Conservation (phyloP, 2,329 filamentous ascomycete genomes). For the Alternaria angustiovoidea region DNA sequence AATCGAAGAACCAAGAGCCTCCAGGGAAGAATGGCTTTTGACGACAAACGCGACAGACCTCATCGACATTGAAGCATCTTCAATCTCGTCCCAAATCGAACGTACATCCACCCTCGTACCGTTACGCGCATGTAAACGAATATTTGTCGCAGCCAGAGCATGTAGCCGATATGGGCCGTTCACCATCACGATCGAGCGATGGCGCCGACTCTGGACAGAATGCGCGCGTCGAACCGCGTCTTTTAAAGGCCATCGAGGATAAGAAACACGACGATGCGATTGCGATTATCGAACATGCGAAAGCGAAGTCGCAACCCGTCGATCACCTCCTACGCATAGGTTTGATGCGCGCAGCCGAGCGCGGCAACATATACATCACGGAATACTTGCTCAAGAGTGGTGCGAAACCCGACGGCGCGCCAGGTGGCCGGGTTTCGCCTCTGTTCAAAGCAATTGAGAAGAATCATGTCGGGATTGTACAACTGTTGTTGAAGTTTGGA, state of each 20-base stretch:
- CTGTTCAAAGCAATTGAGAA: constrained; percentile 45
- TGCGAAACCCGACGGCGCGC: constrained; percentile 46
- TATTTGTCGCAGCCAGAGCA: constrained; percentile 20
- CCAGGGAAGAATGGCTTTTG: constrained; percentile 9
- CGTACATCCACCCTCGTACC: constrained; percentile 4
- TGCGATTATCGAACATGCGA: constrained; percentile 48
- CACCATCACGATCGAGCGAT: constrained; percentile 48
- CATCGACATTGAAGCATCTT: constrained; percentile 13
- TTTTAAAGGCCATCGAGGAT: constrained; percentile 48
- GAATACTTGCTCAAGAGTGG: constrained; percentile 46
- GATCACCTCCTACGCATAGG: constrained; percentile 50
- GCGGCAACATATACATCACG: constrained; percentile 38
- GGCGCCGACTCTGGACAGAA: constrained; percentile 40
- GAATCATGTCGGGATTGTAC: constrained; percentile 41
- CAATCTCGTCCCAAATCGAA: constrained; percentile 16
- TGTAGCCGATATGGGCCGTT: constrained; percentile 40
- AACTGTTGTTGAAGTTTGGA: constrained; percentile 42
- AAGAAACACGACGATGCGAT: constrained; percentile 39
- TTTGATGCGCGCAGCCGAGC: constrained; percentile 46
- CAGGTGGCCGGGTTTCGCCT: constrained; percentile 41
- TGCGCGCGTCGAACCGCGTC: constrained; percentile 43
- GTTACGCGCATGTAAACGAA: constrained; percentile 2
- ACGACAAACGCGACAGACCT: constrained; percentile 18
- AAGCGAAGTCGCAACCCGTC: constrained; percentile 39
- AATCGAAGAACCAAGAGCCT: constrained; percentile 3